Base-by-base conservation (phyloP, 75 land plant species). In the Selaginella moellendorffii region DNA sequence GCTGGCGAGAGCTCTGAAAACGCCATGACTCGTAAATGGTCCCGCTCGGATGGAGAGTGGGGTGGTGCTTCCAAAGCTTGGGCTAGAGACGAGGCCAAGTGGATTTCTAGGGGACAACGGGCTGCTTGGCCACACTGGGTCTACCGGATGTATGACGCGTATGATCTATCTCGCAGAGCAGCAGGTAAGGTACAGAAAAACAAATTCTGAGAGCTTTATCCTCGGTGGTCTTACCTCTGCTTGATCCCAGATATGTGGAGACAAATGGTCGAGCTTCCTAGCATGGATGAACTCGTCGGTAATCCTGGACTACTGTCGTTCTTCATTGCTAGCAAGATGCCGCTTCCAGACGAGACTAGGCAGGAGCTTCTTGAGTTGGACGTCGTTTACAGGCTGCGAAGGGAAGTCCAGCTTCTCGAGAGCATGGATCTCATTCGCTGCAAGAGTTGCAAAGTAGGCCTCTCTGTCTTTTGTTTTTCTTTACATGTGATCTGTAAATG, bases 291-390 rank as follows among this genome's bases (percentile, higher is more conserved):
- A 19, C 36, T 81, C 67, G 75, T 79, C 63, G 78, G 54, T 23
- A 84, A 77, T 24, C 99, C 99, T 17, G 90, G 70, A 54, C 24
- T 79, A 20, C 62, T 95, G 24, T 95, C 99, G 2, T 95, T 86
- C 65, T 70, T 83, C 70, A 82, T 95, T 71, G 99, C 80, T 1
- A 89, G 96, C 71, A 83, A 82, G 67, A 84, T 95, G 65, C 99
- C 99, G 19, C 71, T 84, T 0, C 88, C 86, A 58, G 96, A 82
- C 70, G 72, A 81, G 25, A 80, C 75, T 42, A 80, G 85, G 53
- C 96, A 95, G 72, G 96, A 89, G 77, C 85, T 95, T 56, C 68
- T 95, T 29, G 99, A 95, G 58, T 84, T 86, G 23, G 85, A 89
- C 73, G 75, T 79, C 51, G 81, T 86, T 29, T 82, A 82, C 54